phyloP scores from a whole-genome alignment of 306 rosid genomes.

The Leucaena leucocephala region DNA sequence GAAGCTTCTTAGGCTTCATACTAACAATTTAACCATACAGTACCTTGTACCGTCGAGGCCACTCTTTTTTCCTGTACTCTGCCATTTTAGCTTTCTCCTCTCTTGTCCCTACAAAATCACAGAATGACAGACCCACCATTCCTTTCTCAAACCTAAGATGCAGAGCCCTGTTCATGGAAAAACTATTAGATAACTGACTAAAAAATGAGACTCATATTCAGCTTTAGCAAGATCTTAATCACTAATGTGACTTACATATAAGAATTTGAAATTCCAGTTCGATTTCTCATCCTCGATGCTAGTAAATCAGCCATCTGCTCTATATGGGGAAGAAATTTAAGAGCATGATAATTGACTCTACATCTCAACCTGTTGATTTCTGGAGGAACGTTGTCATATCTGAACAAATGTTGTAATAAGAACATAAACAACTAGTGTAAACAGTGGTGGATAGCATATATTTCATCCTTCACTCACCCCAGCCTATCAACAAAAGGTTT shows the following conservation, averaged over 20 bases:
- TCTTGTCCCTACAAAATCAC: slow-evolving; percentile 99
- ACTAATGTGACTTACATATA: slow-evolving; percentile 68
- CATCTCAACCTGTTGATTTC: slow-evolving; percentile 98
- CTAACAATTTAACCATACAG: slow-evolving; percentile 28
- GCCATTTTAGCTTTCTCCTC: slow-evolving; percentile 96
- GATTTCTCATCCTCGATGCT: slow-evolving; percentile 97
- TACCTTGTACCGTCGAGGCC: slow-evolving; percentile 99
- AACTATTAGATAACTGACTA: slow-evolving; percentile 40
- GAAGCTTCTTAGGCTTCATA: slow-evolving; percentile 28
- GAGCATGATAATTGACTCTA: slow-evolving; percentile 98
- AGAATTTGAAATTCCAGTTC: slow-evolving; percentile 91
- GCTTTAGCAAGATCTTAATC: slow-evolving; percentile 34
- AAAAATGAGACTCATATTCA: slow-evolving; percentile 27
- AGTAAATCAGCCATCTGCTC: slow-evolving; percentile 92
- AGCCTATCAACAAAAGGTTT: slow-evolving; percentile 99
- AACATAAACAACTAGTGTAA: slow-evolving; percentile 24
- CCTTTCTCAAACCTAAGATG: slow-evolving; percentile 99
- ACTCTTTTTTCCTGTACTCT: slow-evolving; percentile 88
- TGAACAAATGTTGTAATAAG: slow-evolving; percentile 44
- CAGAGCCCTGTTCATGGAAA: slow-evolving; percentile 77
- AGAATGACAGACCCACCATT: slow-evolving; percentile 97
- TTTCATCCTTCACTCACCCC: slow-evolving; percentile 65
- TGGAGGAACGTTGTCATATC: slow-evolving; percentile 94
- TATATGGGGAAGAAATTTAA: slow-evolving; percentile 97
- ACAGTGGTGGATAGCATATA: slow-evolving; percentile 20